Evolutionary conservation across 768 basidiomycete genomes (phyloP), one percentile per base, ranked within the genome.

Genomic region (Phylloporus sp.): DNA sequence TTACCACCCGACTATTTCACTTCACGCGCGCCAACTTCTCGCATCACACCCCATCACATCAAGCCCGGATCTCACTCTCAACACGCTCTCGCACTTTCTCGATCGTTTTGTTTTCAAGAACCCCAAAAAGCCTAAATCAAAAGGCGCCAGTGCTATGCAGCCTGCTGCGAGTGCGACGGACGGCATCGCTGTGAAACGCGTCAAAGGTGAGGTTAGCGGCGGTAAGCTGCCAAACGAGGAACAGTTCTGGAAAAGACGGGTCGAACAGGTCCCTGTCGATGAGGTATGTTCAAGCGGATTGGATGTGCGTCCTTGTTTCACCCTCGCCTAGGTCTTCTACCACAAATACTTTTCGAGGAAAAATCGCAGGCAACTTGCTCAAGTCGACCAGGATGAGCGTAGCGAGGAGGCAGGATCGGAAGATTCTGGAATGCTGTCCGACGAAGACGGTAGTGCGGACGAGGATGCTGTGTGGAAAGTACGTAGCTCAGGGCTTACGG

Each of bases 91-190:
- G 1, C 90, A 93, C 58, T 97, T 99, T 79, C 78, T 98, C 32
- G 96, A 98, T 62, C 81, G 94, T 3, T 97, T 98, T 69, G 90
- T 97, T 34, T 97, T 91, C 73, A 90, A 93, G 67, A 97, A 98
- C 63, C 84, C 93, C 1, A 98, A 97, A 71, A 83, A 85, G 57
- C 53, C 68, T 2, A 75, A 71, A 46, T 70, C 78, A 8, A 85
- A 82, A 60, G 94, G 93, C n/a, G 74, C 80, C 0, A 90, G 86
- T 51, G 87, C 89, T 44, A 98, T 98, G 96, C 95, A 99, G 69
- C 92, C 92, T n/a, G 81, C 84, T 1, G 86, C 86, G 6, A 77
- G 76, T 38, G 75, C 72, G 1, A 55, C 77, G n/a, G 84, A 84
- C 47, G 72, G 76, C 11, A 69, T 69, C 3, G 81, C 87, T 3